phyloP scores from a whole-genome alignment of 2,329 filamentous ascomycete genomes.

The Colletotrichum theobromicola region DNA sequence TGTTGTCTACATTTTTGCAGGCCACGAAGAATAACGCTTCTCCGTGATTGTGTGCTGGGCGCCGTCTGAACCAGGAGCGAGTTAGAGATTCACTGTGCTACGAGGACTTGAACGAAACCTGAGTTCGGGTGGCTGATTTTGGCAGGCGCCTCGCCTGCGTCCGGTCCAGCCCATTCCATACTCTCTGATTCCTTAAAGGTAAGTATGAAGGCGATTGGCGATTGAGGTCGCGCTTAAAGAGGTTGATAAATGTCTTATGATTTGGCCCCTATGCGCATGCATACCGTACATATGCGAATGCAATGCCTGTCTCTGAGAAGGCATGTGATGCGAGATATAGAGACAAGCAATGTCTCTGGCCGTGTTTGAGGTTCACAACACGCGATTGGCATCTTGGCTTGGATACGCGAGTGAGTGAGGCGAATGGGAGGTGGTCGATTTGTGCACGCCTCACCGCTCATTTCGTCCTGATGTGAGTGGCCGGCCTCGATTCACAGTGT shows the following conservation, averaged over 20 bases:
- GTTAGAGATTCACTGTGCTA: background rate
- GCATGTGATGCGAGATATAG: conserved; percentile 10
- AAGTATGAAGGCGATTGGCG: background rate
- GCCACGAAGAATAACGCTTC: too few relatives aligned
- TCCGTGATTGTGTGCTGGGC: too few relatives aligned
- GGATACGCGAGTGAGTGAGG: background rate
- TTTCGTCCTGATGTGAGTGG: background rate
- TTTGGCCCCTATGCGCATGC: background rate
- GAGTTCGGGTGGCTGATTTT: background rate
- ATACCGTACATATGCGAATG: conserved; percentile 1
- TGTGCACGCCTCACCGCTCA: conserved; percentile 12
- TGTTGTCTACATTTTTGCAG: too few relatives aligned
- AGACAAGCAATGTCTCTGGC: background rate
- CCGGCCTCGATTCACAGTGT: background rate
- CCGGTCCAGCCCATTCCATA: background rate
- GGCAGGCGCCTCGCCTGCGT: background rate
- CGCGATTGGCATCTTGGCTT: background rate
- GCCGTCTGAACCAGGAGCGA: background rate
- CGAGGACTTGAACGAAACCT: background rate
- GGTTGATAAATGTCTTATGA: background rate
- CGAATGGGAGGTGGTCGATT: background rate
- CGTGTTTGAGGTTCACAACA: background rate
- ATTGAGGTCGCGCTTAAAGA: background rate
- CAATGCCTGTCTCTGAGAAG: conserved; percentile 1
- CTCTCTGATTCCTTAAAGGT: background rate